These are phyloP conservation scores for Termitomyces sp. DNA, from an alignment of 768 basidiomycete genomes.

Conservation along the genomic window DNA sequence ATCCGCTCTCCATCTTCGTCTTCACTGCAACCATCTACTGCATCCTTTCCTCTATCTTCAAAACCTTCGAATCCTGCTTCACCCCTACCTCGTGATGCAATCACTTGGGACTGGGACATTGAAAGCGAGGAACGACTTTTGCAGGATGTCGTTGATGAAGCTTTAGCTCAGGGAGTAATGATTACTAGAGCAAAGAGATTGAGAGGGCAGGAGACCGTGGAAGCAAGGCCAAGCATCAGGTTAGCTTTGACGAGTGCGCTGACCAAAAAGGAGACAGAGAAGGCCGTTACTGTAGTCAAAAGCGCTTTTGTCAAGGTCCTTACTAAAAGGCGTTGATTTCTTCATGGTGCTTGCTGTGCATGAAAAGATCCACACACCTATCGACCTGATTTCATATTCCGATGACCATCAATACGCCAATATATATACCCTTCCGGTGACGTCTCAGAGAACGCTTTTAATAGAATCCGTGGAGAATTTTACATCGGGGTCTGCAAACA, in stretches of 20 bases:
- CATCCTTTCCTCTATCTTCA: slow-evolving; percentile 14
- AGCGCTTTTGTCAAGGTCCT: slow-evolving; percentile 70
- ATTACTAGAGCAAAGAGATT: slow-evolving; percentile 81
- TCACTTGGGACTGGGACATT: slow-evolving; percentile 49
- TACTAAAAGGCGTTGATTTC: slow-evolving; percentile 42
- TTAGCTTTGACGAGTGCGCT: slow-evolving; percentile 76
- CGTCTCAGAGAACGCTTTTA: not conserved
- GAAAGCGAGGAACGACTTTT: slow-evolving; percentile 71
- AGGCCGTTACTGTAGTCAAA: slow-evolving; percentile 73
- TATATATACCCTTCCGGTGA: not conserved
- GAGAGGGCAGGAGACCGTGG: slow-evolving; percentile 76
- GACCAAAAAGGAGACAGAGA: slow-evolving; percentile 88
- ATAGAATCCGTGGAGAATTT: not conserved
- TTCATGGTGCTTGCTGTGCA: not conserved
- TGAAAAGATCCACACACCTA: not conserved
- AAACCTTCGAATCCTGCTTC: slow-evolving; percentile 48
- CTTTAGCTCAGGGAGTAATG: slow-evolving; percentile 74
- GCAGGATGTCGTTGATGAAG: slow-evolving; percentile 92
- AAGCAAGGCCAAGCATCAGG: slow-evolving; percentile 79
- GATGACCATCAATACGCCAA: not conserved
- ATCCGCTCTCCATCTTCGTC: slow-evolving; percentile 33
- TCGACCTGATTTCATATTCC: not conserved
- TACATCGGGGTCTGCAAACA: not conserved
- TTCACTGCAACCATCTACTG: slow-evolving; percentile 18
- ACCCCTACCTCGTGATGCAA: slow-evolving; percentile 38